phyloP scores from a whole-genome alignment of 2,329 filamentous ascomycete genomes.

The Colletotrichum limetticola region DNA sequence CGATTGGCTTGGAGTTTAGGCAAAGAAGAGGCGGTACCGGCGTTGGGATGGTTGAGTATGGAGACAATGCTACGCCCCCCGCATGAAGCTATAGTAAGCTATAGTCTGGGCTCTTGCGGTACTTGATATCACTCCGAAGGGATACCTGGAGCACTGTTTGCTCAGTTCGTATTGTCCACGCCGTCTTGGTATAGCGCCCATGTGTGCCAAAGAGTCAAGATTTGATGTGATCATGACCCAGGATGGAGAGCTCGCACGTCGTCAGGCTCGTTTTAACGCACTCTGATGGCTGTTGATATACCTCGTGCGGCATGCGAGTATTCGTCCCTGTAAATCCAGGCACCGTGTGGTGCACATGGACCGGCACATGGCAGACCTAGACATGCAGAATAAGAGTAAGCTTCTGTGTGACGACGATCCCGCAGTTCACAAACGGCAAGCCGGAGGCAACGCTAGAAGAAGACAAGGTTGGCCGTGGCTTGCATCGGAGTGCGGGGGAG shows the following conservation, averaged over 20 bases:
- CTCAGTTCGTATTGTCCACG: neutral
- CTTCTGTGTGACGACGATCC: neutral
- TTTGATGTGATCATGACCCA: neutral
- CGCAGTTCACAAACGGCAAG: neutral
- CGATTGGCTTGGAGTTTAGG: slow-evolving; percentile 15
- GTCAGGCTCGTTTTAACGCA: neutral
- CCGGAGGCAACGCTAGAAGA: slow-evolving; percentile 1
- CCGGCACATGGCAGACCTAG: neutral
- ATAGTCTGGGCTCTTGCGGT: neutral
- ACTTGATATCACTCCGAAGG: neutral
- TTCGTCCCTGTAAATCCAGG: neutral
- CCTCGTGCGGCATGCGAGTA: too few species aligned
- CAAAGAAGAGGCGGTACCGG: neutral
- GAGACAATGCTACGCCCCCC: neutral
- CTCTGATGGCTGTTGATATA: neutral
- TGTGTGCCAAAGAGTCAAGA: neutral
- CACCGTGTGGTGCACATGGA: neutral
- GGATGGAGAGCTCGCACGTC: neutral
- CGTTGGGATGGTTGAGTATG: neutral
- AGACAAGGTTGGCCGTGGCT: neutral
- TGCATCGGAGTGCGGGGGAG: slow-evolving; percentile 12
- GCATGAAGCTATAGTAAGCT: neutral
- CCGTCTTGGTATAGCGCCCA: neutral
- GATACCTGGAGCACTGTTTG: neutral
- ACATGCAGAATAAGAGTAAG: neutral